Conservation (phyloP, 495 filamentous ascomycete species). For the Halenospora varia region DNA sequence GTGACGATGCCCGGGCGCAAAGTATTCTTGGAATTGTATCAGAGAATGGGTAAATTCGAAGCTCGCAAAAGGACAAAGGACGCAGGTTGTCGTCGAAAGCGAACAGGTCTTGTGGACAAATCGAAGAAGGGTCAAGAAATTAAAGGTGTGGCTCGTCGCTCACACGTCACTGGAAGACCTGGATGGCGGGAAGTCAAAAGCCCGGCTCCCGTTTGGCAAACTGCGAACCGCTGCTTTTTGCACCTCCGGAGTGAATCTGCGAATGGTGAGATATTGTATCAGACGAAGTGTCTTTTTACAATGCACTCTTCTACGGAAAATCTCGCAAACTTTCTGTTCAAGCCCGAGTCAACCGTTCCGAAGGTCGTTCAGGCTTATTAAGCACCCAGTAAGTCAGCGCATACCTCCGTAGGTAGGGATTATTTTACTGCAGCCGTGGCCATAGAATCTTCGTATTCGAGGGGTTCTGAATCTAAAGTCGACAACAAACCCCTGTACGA, state of each 20-base stretch:
- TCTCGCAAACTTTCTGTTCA: too few relatives aligned
- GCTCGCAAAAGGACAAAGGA: neutral
- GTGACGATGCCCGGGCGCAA: neutral
- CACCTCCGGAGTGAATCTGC: neutral
- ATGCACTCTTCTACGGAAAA: too few relatives aligned
- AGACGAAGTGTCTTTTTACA: too few relatives aligned
- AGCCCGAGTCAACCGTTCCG: neutral
- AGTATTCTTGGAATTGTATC: too few relatives aligned
- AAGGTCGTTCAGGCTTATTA: neutral
- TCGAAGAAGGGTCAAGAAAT: neutral
- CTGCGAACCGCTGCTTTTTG: too few relatives aligned
- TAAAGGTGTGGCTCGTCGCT: neutral
- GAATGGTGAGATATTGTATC: neutral
- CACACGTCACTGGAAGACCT: neutral
- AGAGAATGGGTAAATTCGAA: too few relatives aligned
- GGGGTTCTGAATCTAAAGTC: neutral
- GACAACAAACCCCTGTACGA: neutral
- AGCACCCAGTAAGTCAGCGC: neutral
- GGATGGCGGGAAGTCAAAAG: too few relatives aligned
- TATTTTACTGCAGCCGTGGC: neutral
- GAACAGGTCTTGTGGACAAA: too few relatives aligned
- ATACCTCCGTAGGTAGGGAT: neutral
- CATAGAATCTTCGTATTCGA: slow-evolving; percentile 1
- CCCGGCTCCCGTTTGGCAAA: too few relatives aligned
- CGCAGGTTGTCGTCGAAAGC: neutral